Conservation (phyloP, 2,329 filamentous ascomycete genomes). For the Alternaria sp. region DNA sequence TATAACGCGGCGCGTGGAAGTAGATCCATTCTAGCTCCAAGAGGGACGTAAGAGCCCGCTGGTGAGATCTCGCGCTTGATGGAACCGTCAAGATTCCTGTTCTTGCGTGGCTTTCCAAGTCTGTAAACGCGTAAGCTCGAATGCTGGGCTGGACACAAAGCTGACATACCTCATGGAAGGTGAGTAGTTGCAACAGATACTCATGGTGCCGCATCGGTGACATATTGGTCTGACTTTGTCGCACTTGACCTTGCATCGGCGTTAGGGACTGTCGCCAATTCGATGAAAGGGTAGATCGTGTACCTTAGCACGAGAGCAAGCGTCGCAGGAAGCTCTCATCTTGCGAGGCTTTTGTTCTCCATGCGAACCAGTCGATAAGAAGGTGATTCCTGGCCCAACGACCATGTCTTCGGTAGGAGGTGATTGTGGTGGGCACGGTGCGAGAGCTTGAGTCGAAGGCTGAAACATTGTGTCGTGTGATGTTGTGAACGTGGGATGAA, state of each 20-base stretch:
- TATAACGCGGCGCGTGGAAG: constrained; percentile 40
- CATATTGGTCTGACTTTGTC: constrained; percentile 47
- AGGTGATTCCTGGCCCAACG: constrained; percentile 22
- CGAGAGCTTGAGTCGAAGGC: constrained; percentile 32
- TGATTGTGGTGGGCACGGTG: constrained; percentile 29
- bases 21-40: constrained; percentile 39
- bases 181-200: constrained; percentile 49
- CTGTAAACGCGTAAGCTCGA: constrained; percentile 29
- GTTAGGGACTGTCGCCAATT: constrained; percentile 4
- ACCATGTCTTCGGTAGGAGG: constrained; percentile 35
- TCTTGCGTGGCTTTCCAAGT: constrained; percentile 46
- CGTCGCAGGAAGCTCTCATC: constrained; percentile 48
- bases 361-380: constrained; percentile 28
- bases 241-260: constrained; percentile 38
- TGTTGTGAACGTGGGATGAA: constrained; percentile 18
- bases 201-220: constrained; percentile 46
- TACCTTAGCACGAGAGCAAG: constrained; percentile 47
- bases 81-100: constrained; percentile 44
- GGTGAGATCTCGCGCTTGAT: constrained; percentile 45
- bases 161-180: constrained; percentile 47
- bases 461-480: constrained; percentile 37
- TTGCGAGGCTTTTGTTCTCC: constrained; percentile 43
- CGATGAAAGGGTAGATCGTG: background rate
- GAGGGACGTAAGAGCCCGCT: constrained; percentile 37
- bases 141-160: background rate